Percentiles rank a stretch among this genome's conserved stretches.
Conservation (phyloP, 129 eudicot genomes). For the Arctium minus region DNA sequence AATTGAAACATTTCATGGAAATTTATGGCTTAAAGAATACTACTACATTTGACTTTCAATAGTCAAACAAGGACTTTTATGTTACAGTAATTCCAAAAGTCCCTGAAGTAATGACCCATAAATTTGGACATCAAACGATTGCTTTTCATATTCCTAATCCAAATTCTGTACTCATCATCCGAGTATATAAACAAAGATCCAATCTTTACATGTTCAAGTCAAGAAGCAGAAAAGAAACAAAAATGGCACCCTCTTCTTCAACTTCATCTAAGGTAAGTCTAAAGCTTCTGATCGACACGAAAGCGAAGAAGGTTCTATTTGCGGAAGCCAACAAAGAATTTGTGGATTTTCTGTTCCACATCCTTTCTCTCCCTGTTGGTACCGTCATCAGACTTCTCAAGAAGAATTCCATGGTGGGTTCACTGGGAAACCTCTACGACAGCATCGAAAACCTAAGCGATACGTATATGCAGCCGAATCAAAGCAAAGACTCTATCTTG, state of each 20-base stretch:
- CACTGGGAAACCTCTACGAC: conserved; percentile 25
- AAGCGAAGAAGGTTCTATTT: conserved; percentile 33
- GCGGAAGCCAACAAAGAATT: conserved; percentile 39
- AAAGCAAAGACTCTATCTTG: conserved; percentile 20
- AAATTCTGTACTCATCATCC: neutral
- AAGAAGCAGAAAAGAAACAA: neutral
- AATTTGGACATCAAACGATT: conserved; percentile 1
- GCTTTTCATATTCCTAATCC: conserved; percentile 13
- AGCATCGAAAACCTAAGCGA: conserved; percentile 26
- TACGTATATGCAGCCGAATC: conserved; percentile 15
- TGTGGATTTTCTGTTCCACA: conserved; percentile 29
- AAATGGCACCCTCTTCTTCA: conserved; percentile 19
- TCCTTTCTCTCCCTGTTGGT: conserved; percentile 34
- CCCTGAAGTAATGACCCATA: neutral
- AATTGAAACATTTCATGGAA: too few species aligned
- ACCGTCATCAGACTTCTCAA: conserved; percentile 26
- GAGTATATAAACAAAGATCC: neutral
- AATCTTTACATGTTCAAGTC: neutral
- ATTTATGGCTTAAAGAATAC: too few species aligned
- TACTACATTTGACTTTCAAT: too few species aligned
- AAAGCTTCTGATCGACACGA: conserved; percentile 41
- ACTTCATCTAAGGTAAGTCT: conserved; percentile 8
- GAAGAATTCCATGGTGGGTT: conserved; percentile 32
- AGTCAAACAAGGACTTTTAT: neutral
- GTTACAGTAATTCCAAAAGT: neutral